Evolutionary conservation across 139 green algal species (phyloP), one percentile per base, ranked within the genome.

Genomic region (Chlorella sp.): DNA sequence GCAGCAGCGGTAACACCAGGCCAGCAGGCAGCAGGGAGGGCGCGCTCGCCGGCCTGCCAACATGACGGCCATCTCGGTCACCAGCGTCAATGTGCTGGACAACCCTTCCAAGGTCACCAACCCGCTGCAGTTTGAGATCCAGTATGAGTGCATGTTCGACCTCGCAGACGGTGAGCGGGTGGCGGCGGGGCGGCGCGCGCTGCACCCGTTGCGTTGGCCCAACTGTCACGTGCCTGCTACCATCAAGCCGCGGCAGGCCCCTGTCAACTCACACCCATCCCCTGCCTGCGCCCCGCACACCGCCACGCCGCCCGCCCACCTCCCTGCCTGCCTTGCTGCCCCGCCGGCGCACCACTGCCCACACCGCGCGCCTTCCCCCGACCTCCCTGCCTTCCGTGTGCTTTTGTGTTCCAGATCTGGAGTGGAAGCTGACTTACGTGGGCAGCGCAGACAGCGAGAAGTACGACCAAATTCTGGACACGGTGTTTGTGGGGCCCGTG

Each of bases 371-470:
- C 77, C 82, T 16, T 34, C 15, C 81, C 53, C 60, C 28, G 3
- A 26, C 57, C 57, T 32, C 82, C 57, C 15, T 57, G 69, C 69
- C 16, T 28, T 18, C 60, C 64, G 64, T 80, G 3, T 53, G n/a
- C 14, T 40, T 64, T 40, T 37, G 4, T 39, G n/a, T 15, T 89
- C 40, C 94, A 98, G 96, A 99, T 88, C 91, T 99, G 69, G 97
- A 99, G 88, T 99, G 98, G 98, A 97, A 97, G 87, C 90, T 99
- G 37, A 97, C 95, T 0, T 99, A 99, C 90, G 97, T 99, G 12
- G 98, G 98, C 11, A 98, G 94, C 26, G 98, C 98, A 37, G 97
- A 99, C 90, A 94, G 91, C 22, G 97, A 99, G 78, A 94, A 96
- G 83, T 96, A 99, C 87, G 98, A 99, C 89, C 98, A 99, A 30